A percentile compares a stretch with the other conserved stretches of the same genome.
Conservation (phyloP, 2,329 filamentous ascomycete genomes). For the Aspergillus udagawae region DNA sequence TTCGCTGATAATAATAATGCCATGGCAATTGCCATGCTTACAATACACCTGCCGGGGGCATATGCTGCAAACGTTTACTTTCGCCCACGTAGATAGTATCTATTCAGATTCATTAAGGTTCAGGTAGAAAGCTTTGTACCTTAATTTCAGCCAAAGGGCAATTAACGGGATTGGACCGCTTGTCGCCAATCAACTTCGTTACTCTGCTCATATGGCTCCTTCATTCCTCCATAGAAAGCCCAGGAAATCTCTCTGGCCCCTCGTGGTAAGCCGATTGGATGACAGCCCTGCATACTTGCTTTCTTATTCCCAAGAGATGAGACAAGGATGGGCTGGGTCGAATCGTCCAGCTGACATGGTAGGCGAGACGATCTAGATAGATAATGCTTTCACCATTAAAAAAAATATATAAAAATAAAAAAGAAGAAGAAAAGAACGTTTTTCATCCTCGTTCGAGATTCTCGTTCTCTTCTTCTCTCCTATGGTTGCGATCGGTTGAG, state of each 20-base stretch:
- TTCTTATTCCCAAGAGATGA: not conserved
- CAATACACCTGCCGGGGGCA: not conserved
- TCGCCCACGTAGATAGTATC: too few relatives aligned
- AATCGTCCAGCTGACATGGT: not conserved
- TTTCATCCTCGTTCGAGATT: too few relatives aligned
- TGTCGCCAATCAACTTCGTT: too few relatives aligned
- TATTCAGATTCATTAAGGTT: too few relatives aligned
- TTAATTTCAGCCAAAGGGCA: not conserved
- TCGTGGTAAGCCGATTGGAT: slow-evolving; percentile 19
- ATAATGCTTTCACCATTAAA: not conserved
- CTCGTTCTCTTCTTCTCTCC: not conserved
- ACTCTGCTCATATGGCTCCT: not conserved
- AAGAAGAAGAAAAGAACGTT: not conserved
- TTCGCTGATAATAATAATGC: not conserved
- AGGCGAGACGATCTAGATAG: not conserved
- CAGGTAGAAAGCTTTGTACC: not conserved
- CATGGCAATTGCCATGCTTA: not conserved
- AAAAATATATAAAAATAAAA: too few relatives aligned
- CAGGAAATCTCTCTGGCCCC: slow-evolving; percentile 1
- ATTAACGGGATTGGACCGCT: not conserved
- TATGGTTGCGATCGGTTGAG: not conserved
- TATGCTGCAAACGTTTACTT: not conserved
- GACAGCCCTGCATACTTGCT: slow-evolving; percentile 2
- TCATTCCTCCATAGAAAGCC: not conserved
- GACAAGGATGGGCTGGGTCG: not conserved